Evolutionary conservation across 31 red algal species (phyloP).

Genomic region (Asparagopsis taxiformis): DNA sequence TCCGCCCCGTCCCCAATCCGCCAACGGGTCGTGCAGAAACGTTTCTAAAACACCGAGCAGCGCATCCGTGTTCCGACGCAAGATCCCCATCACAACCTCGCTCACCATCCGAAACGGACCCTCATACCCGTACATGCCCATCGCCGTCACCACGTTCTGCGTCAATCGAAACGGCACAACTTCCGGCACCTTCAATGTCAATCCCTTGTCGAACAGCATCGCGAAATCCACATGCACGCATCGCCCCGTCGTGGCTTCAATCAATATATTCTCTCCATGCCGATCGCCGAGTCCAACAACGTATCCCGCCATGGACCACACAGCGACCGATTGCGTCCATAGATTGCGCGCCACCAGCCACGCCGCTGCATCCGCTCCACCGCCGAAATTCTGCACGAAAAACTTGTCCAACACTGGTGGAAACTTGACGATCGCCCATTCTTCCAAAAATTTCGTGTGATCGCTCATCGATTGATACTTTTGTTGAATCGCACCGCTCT

Average conservation of each 20-base stretch:
- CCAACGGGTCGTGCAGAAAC: conserved; percentile 95
- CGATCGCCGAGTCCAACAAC: conserved; percentile 96
- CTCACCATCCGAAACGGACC: conserved; percentile 56
- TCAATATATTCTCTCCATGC: conserved; percentile 94
- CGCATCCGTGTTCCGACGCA: conserved; percentile 79
- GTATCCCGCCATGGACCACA: conserved; percentile 95
- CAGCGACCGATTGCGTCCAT: conserved; percentile 83
- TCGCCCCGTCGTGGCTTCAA: conserved; percentile 80
- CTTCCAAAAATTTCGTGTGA: conserved; percentile 54
- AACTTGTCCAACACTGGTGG: conserved; percentile 82
- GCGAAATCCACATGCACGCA: conserved; percentile 99
- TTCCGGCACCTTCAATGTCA: conserved; percentile 87
- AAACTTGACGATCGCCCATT: conserved; percentile 72
- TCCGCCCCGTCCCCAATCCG: conserved; percentile 74
- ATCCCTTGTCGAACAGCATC: conserved; percentile 95
- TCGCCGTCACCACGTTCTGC: conserved; percentile 87
- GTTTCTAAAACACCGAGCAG: conserved; percentile 88
- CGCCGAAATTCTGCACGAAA: conserved; percentile 73
- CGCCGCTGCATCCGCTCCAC: conserved; percentile 30
- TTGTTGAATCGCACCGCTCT: conserved; percentile 41
- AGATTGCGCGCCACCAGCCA: conserved; percentile 81
- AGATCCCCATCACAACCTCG: conserved; percentile 60
- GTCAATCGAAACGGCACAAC: conserved; percentile 98
- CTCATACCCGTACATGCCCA: conserved; percentile 85
- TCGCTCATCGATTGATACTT: conserved; percentile 40